phyloP scores from a whole-genome alignment of 148 eudicot species.

The Cornus florida region DNA sequence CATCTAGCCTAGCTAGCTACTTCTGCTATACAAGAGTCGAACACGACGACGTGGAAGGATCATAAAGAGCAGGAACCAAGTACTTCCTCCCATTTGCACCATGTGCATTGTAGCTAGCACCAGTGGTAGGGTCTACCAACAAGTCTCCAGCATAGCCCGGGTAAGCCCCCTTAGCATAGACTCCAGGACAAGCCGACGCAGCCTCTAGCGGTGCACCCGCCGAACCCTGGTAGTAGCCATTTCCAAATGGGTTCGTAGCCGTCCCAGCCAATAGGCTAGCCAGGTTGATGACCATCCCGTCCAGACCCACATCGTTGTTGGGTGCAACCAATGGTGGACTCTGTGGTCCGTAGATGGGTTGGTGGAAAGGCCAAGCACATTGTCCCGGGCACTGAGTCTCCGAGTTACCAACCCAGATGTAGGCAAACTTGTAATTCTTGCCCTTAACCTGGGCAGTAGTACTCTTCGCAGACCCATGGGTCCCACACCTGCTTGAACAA shows the following conservation, averaged over 20 bases:
- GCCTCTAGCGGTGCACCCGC: constrained; percentile 53
- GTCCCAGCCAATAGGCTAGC: constrained; percentile 49
- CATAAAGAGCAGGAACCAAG: constrained; percentile 53
- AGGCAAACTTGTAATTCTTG: constrained; percentile 28
- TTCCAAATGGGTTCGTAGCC: constrained; percentile 53
- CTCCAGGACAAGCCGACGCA: constrained; percentile 52
- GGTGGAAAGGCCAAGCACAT: constrained; percentile 61
- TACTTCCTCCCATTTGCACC: constrained; percentile 54
- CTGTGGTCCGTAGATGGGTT: constrained; percentile 71
- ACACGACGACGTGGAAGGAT: constrained; percentile 47
- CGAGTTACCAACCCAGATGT: constrained; percentile 62
- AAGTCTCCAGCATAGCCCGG: constrained; percentile 63
- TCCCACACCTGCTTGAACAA: constrained; percentile 44
- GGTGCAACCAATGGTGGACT: constrained; percentile 48
- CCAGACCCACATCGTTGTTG: constrained; percentile 52
- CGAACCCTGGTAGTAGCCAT: constrained; percentile 58
- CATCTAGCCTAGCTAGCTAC: no score
- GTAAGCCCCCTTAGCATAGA: constrained; percentile 51
- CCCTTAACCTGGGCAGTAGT: constrained; percentile 1
- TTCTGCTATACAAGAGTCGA: constrained; percentile 47
- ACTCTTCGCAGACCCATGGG: constrained; percentile 33
- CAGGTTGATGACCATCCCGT: constrained; percentile 58
- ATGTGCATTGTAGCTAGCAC: constrained; percentile 61
- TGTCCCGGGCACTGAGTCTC: constrained; percentile 47
- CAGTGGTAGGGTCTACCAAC: constrained; percentile 34